These are phyloP conservation scores for Pseudogymnoascus sp. DNA, from an alignment of 2,329 filamentous ascomycete genomes.

Conservation along the genomic window DNA sequence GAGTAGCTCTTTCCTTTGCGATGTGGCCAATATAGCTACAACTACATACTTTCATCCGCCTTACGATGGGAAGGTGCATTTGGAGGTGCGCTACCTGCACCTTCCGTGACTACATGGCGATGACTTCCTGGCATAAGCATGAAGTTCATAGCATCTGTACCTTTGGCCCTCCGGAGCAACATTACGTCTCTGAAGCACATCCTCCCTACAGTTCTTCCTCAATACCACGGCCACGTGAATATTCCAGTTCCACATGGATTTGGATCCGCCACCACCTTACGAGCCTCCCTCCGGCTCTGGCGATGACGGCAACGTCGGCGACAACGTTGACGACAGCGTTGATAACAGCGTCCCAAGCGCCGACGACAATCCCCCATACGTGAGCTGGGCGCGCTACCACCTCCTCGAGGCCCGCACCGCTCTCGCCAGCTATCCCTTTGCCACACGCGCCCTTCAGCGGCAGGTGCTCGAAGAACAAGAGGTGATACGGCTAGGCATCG, in stretches of 20 bases:
- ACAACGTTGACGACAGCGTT: neutral
- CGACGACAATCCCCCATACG: neutral
- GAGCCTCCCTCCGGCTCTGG: neutral
- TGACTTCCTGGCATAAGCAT: neutral
- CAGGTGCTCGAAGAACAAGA: slow-evolving; percentile 3
- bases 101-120: neutral
- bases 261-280: neutral
- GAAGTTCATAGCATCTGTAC: neutral
- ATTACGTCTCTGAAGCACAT: neutral
- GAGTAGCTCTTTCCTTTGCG: neutral
- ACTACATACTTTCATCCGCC: neutral
- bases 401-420: neutral
- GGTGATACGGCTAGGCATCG: neutral
- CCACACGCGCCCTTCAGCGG: neutral
- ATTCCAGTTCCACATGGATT: neutral
- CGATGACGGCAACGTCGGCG: neutral
- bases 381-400: neutral
- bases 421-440: neutral
- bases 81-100: neutral
- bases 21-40: neutral
- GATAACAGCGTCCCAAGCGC: neutral
- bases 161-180: neutral
- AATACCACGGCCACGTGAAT: neutral
- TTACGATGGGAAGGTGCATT: neutral
- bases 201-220: neutral